Base-by-base conservation (phyloP, 2,329 filamentous ascomycete genomes). In the Neofusicoccum ribis region DNA sequence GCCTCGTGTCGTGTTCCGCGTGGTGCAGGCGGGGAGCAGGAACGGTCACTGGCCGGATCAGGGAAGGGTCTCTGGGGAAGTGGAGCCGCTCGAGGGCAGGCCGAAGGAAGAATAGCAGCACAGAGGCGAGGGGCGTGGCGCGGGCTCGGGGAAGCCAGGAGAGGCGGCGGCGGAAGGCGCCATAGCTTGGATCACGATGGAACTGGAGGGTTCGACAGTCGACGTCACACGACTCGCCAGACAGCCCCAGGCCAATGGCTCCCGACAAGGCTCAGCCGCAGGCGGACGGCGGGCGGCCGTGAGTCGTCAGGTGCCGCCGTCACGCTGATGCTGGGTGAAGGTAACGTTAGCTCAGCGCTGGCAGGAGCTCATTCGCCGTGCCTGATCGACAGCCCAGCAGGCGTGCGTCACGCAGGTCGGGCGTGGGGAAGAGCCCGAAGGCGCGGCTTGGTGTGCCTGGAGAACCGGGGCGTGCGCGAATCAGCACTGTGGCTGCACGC, bases 181-280 rank as follows among this genome's bases (percentile, higher is more conserved):
- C 56, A 60, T 60, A 46, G 56, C 43, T 47, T 59, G 39, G 56
- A 36, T 60, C 56, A 60, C 56, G 56, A 60, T 60, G 56, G 56
- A 36, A 60, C 56, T 47, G 56, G 43, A 60, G 27, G n/a, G 56
- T 37, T 60, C 41, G 43, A 47, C 31, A 43, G 36, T 27, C 63
- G 34, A 64, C 63, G 63, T 64, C 63, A 64, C 63, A 49, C 63
- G 63, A 49, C 52, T 49, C 49, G 50, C 59, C 27, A 11, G 17
- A 17, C 50, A 39, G 27, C 36, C 12, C n/a, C 43, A 60, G 44
- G 27, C 14, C 17, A 14, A 39, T 36, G 54, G 52, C 37, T 34
- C 52, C n/a, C 37, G 23, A 20, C 37, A 12, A 27, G 14, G 34
- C 39, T 31, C 17, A 34, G 50, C 36, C n/a, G 50, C 50, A 39